A percentile compares a stretch with the other conserved stretches of the same genome.
These are phyloP conservation scores for Ophiocytium majus DNA, from an alignment of 352 stramenopile genomes.

Conservation along the genomic window DNA sequence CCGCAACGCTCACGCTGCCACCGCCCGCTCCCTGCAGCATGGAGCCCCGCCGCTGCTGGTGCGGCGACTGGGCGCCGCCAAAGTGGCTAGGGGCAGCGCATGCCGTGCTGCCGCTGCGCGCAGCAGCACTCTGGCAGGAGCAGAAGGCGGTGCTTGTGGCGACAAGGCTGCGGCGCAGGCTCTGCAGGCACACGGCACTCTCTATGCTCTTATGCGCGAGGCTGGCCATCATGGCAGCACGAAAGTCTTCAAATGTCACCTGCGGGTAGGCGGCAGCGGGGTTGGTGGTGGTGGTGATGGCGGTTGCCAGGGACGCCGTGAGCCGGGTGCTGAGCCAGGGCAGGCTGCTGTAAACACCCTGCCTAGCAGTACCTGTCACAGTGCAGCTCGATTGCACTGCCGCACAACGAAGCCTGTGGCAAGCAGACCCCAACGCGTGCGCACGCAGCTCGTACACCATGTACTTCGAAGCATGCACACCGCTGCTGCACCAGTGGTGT, in stretches of 20 bases:
- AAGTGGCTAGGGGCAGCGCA: too few species aligned
- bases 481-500: background rate
- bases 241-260: constrained; percentile 10
- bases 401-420: background rate
- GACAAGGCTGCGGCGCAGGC: background rate
- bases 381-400: background rate
- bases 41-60: too few species aligned
- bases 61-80: too few species aligned
- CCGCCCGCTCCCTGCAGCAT: too few species aligned
- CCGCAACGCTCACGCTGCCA: too few species aligned
- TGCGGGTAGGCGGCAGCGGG: background rate
- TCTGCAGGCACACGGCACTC: background rate
- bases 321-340: background rate
- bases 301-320: too few species aligned
- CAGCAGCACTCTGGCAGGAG: too few species aligned
- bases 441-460: background rate
- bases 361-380: background rate
- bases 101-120: too few species aligned
- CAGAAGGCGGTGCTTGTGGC: too few species aligned
- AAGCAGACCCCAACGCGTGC: background rate
- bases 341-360: background rate
- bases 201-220: background rate
- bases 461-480: background rate
- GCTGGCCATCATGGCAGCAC: constrained; percentile 17
- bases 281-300: background rate